Percentiles rank a stretch among this genome's conserved stretches.
Evolutionary conservation across 495 filamentous ascomycete species (phyloP).

Genomic region (Lichina pygmaea): DNA sequence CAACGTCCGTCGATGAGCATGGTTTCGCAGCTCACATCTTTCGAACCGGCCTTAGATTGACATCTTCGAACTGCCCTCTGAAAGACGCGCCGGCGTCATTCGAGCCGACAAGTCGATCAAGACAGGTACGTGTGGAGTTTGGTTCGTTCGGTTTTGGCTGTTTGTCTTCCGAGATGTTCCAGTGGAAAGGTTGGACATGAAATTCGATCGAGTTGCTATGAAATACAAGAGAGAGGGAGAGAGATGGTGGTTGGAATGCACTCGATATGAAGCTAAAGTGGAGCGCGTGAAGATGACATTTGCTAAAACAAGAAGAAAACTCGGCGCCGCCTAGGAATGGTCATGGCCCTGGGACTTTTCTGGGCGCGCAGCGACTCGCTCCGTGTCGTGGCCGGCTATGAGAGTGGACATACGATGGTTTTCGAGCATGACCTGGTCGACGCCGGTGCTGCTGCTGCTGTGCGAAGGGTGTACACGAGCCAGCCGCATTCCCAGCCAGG

Average conservation of each 20-base stretch:
- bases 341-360: conserved; percentile 57
- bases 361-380: conserved; percentile 13
- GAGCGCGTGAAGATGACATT: background rate
- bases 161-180: too few relatives aligned
- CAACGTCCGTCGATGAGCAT: background rate
- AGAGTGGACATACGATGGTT: conserved; percentile 51
- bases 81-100: conserved; percentile 39
- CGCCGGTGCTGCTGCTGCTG: conserved; percentile 4
- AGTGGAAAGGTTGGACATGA: too few relatives aligned
- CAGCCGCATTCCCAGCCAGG: conserved; percentile 52
- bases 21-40: background rate
- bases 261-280: too few relatives aligned
- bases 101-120: conserved; percentile 25
- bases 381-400: conserved; percentile 50
- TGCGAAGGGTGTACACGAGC: conserved; percentile 28
- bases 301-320: too few relatives aligned
- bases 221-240: too few relatives aligned
- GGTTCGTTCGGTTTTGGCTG: too few relatives aligned
- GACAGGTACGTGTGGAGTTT: conserved; percentile 15
- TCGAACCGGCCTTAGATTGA: conserved; percentile 28
- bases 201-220: too few relatives aligned
- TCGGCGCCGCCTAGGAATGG: conserved; percentile 31
- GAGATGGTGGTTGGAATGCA: too few relatives aligned
- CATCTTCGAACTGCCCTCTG: conserved; percentile 60
- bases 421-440: conserved; percentile 12